Percentiles rank a stretch among this genome's conserved stretches.
Conservation (phyloP, 2,329 filamentous ascomycete genomes). For the Davidsoniella australis region DNA sequence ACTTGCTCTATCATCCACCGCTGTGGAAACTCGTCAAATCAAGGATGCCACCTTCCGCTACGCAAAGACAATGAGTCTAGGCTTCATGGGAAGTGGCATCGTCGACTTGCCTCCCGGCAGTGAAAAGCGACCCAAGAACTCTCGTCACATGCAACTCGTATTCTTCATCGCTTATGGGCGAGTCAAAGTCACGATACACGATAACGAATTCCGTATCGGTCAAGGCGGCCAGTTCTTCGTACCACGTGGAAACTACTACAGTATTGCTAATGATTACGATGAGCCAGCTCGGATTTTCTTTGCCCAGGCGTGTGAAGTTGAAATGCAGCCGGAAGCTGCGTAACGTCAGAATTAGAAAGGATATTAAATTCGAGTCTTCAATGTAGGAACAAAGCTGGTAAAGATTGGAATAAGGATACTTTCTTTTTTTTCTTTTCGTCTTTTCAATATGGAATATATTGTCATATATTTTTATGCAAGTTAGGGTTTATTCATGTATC, state of each 20-base stretch:
- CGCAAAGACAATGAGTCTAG: constrained; percentile 67
- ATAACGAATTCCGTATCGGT: constrained; percentile 62
- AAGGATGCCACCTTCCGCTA: constrained; percentile 63
- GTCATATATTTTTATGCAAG: too few relatives aligned
- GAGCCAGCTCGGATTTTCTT: constrained; percentile 72
- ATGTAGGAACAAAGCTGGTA: too few relatives aligned
- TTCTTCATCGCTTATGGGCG: constrained; percentile 81
- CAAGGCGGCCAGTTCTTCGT: constrained; percentile 90
- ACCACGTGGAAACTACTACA: constrained; percentile 87
- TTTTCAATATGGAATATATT: too few relatives aligned
- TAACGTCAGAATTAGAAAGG: too few relatives aligned
- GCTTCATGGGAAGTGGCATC: constrained; percentile 79
- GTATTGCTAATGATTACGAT: constrained; percentile 66
- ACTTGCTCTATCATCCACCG: constrained; percentile 37
- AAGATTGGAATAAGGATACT: too few relatives aligned
- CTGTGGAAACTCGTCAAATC: constrained; percentile 41
- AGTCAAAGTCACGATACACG: constrained; percentile 62
- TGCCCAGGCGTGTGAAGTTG: constrained; percentile 61
- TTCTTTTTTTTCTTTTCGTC: too few relatives aligned
- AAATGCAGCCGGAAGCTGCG: constrained; percentile 15
- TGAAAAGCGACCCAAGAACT: constrained; percentile 80
- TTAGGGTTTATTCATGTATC: too few relatives aligned
- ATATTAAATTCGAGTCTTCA: too few relatives aligned
- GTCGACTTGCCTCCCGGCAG: constrained; percentile 74
- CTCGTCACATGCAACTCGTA: constrained; percentile 88